A percentile compares a stretch with the other conserved stretches of the same genome.
phyloP scores from a whole-genome alignment of 371 early-diverging fungal species.

The Coemansia sp. region DNA sequence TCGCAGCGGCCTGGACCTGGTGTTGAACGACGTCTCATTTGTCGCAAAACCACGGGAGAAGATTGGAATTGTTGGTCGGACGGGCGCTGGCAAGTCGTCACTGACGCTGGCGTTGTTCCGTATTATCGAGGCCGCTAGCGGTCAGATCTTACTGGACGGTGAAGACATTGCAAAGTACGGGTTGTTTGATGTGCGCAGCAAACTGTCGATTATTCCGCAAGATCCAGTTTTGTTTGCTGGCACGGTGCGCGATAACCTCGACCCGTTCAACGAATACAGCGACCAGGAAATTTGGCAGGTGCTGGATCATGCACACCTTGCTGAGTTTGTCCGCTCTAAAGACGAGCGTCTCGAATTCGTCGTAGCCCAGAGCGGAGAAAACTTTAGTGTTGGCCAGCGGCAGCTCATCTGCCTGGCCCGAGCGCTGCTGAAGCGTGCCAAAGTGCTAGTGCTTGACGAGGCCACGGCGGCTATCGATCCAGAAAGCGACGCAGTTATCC shows the following conservation, averaged over 20 bases:
- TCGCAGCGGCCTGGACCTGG: slow-evolving; percentile 50
- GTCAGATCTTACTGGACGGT: slow-evolving; percentile 58
- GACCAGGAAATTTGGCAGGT: slow-evolving; percentile 79
- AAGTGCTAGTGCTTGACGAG: slow-evolving; percentile 69
- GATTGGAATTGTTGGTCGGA: background rate
- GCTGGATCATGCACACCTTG: slow-evolving; percentile 69
- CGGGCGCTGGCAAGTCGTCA: background rate
- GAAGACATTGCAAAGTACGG: slow-evolving; percentile 53
- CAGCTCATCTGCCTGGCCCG: slow-evolving; percentile 73
- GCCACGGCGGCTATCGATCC: slow-evolving; percentile 65
- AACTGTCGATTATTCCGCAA: slow-evolving; percentile 61
- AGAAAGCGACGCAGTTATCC: slow-evolving; percentile 61
- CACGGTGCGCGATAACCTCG: slow-evolving; percentile 61
- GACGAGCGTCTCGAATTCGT: slow-evolving; percentile 41
- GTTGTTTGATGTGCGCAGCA: slow-evolving; percentile 54
- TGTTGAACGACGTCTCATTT: slow-evolving; percentile 51
- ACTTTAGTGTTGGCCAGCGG: slow-evolving; percentile 69
- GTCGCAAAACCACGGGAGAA: slow-evolving; percentile 19
- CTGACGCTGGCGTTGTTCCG: background rate
- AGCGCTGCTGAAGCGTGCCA: slow-evolving; percentile 59
- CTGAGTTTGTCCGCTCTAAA: slow-evolving; percentile 55
- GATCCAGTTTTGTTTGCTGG: slow-evolving; percentile 62
- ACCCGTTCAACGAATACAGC: slow-evolving; percentile 52
- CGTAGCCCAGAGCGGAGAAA: slow-evolving; percentile 55
- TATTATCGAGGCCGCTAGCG: slow-evolving; percentile 50